These are phyloP conservation scores for Boletus albobrunnescens DNA, from an alignment of 1,284 basidiomycete genomes.

Conservation along the genomic window DNA sequence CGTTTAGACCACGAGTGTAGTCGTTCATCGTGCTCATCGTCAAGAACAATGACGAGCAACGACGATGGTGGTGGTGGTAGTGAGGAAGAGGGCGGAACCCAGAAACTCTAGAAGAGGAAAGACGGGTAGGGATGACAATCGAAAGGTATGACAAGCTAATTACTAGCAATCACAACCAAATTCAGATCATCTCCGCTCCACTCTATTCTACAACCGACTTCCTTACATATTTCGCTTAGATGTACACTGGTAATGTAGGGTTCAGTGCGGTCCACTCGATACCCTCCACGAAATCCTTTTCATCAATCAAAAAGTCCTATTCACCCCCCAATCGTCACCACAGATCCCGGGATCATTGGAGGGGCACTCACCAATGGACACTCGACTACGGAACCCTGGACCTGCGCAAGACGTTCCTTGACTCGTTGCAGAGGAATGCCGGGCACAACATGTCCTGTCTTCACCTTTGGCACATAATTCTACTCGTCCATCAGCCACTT, in stretches of 20 bases:
- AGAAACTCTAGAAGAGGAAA: neutral
- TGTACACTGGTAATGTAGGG: slow-evolving; percentile 73
- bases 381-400: slow-evolving; percentile 74
- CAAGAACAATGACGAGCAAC: slow-evolving; percentile 11
- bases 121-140: neutral
- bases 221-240: slow-evolving; percentile 37
- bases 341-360: slow-evolving; percentile 4
- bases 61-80: slow-evolving; percentile 5
- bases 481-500: slow-evolving; percentile 30
- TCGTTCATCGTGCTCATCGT: slow-evolving; percentile 33
- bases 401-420: slow-evolving; percentile 68
- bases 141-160: slow-evolving; percentile 8
- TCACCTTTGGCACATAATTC: slow-evolving; percentile 70
- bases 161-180: slow-evolving; percentile 1
- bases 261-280: slow-evolving; percentile 71
- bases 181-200: slow-evolving; percentile 5
- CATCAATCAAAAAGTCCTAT: slow-evolving; percentile 79
- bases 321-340: slow-evolving; percentile 9
- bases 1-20: slow-evolving; percentile 14
- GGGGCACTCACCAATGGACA: slow-evolving; percentile 58
- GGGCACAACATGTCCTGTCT: slow-evolving; percentile 79
- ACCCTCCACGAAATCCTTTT: slow-evolving; percentile 67
- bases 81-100: neutral
- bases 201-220: neutral
- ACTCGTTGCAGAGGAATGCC: slow-evolving; percentile 60